A percentile compares a stretch with the other conserved stretches of the same genome.
Evolutionary conservation across 2,329 filamentous ascomycete genomes (phyloP).

Genomic region (Bisporella sp.): DNA sequence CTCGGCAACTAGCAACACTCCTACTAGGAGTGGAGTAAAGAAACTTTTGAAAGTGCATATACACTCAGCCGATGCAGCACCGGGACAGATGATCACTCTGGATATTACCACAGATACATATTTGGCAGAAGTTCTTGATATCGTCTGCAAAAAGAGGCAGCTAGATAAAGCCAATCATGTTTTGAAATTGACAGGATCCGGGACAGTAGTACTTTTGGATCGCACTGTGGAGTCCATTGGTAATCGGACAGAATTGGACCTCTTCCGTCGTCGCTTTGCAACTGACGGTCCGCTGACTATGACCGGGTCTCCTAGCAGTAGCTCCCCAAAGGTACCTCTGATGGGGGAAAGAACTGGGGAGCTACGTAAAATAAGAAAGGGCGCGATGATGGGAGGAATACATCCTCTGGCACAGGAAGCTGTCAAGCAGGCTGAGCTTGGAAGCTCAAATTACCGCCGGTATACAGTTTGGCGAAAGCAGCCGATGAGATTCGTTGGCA

Average conservation of each 20-base stretch:
- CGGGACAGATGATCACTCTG: constrained; percentile 66
- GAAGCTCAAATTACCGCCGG: constrained; percentile 58
- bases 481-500: constrained; percentile 70
- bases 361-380: constrained; percentile 42
- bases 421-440: constrained; percentile 51
- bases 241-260: constrained; percentile 66
- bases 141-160: constrained; percentile 69
- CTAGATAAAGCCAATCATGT: constrained; percentile 75
- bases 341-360: constrained; percentile 34
- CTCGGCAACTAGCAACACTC: constrained; percentile 26
- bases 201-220: constrained; percentile 69
- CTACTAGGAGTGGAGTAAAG: constrained; percentile 46
- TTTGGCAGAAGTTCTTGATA: constrained; percentile 73
- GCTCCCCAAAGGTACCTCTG: constrained; percentile 57
- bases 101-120: constrained; percentile 79
- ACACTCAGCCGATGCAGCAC: constrained; percentile 58
- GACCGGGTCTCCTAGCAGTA: constrained; percentile 57
- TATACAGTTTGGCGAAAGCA: constrained; percentile 79
- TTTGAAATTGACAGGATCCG: constrained; percentile 68
- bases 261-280: constrained; percentile 67
- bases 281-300: constrained; percentile 66
- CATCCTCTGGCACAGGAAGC: constrained; percentile 63
- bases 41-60: constrained; percentile 69
- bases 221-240: constrained; percentile 74
- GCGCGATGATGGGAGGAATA: constrained; percentile 45